Conservation (phyloP, 148 eudicot genomes). For the Polygonum aviculare region DNA sequence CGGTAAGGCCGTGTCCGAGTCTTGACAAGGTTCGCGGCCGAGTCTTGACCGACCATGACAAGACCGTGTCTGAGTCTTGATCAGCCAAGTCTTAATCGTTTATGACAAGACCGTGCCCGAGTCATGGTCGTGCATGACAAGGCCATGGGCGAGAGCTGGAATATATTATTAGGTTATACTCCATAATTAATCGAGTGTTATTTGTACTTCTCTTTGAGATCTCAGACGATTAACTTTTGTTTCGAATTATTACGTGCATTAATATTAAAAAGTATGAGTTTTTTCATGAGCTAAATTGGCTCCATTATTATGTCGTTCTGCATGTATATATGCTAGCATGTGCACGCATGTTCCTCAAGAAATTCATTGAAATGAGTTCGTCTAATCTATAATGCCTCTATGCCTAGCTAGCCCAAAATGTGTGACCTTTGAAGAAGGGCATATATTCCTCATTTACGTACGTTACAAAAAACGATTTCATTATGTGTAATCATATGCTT, state of each 20-base stretch:
- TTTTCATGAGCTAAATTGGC: not conserved
- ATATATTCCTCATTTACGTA: not conserved
- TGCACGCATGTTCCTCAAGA: slow-evolving; percentile 6
- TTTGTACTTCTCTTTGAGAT: not conserved
- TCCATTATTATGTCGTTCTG: slow-evolving; percentile 5
- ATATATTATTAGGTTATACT: not conserved
- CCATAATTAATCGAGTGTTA: not conserved
- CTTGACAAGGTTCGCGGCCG: no score
- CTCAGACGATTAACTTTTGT: not conserved
- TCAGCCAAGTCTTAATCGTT: no score
- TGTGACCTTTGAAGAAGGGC: not conserved
- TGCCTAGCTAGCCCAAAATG: not conserved
- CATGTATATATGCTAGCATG: not conserved
- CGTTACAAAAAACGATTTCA: no score
- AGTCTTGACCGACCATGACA: no score
- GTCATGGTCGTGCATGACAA: no score
- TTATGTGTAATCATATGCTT: not conserved
- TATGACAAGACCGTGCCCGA: no score
- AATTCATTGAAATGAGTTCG: not conserved
- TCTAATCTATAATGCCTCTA: not conserved
- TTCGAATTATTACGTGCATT: not conserved
- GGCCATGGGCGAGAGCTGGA: no score
- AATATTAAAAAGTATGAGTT: not conserved
- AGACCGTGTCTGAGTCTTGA: no score
- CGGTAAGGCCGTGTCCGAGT: no score